Conservation (phyloP, 768 basidiomycete genomes). For the Tulasnella sp. region DNA sequence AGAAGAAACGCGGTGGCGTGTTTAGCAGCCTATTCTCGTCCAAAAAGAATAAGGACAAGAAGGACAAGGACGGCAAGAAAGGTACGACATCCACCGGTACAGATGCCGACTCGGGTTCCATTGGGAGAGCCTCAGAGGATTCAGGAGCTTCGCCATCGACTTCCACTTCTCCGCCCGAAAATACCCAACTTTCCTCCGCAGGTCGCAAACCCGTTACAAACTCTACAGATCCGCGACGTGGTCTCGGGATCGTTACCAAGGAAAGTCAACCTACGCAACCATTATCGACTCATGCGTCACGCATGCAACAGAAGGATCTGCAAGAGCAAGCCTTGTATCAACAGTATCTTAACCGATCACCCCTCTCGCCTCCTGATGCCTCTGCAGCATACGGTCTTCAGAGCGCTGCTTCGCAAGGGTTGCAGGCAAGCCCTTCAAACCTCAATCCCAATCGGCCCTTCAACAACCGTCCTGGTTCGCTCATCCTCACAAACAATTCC, state of each 20-base stretch:
- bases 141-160: neutral
- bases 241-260: slow-evolving; percentile 36
- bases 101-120: slow-evolving; percentile 16
- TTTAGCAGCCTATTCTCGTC: slow-evolving; percentile 65
- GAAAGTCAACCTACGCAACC: too few relatives aligned
- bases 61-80: slow-evolving; percentile 36
- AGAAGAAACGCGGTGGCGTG: slow-evolving; percentile 39
- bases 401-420: slow-evolving; percentile 45
- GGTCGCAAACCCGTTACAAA: slow-evolving; percentile 23
- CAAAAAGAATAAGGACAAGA: slow-evolving; percentile 63
- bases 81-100: neutral
- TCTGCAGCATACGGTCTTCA: slow-evolving; percentile 65
- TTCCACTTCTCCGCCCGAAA: neutral
- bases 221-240: slow-evolving; percentile 27
- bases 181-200: neutral
- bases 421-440: neutral
- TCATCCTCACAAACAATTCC: slow-evolving; percentile 50
- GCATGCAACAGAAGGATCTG: slow-evolving; percentile 75
- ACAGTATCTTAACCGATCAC: slow-evolving; percentile 79
- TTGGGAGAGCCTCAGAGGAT: slow-evolving; percentile 18
- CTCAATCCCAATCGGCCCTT: neutral
- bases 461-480: slow-evolving; percentile 51
- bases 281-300: slow-evolving; percentile 50
- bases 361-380: slow-evolving; percentile 57
- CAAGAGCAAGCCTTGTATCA: slow-evolving; percentile 80